Conservation (phyloP, 257 asterid genomes). For the Plectranthus barbatus region DNA sequence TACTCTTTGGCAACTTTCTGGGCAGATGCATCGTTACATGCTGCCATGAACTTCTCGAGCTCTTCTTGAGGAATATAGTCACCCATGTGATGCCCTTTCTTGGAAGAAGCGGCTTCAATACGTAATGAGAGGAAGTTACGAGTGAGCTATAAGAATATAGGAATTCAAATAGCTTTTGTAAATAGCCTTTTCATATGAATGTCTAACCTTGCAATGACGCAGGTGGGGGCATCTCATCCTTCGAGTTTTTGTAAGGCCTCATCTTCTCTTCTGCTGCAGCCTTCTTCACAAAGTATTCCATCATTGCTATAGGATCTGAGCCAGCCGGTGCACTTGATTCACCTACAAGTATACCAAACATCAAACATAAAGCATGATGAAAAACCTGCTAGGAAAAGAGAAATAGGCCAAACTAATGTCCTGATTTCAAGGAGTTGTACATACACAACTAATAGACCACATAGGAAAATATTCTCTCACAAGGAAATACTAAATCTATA, state of each 20-base stretch:
- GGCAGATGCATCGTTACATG: slow-evolving; percentile 61
- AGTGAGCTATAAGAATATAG: neutral
- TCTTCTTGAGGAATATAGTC: slow-evolving; percentile 89
- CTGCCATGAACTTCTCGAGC: slow-evolving; percentile 75
- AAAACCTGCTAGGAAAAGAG: neutral
- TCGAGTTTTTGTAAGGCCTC: slow-evolving; percentile 61
- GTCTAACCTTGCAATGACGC: slow-evolving; percentile 53
- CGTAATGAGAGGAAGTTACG: slow-evolving; percentile 2
- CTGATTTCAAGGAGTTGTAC: neutral
- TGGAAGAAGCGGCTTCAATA: slow-evolving; percentile 29
- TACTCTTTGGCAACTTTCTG: slow-evolving; percentile 55
- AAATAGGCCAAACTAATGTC: neutral
- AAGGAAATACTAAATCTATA: too few relatives aligned
- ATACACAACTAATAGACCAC: too few relatives aligned
- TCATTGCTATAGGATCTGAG: slow-evolving; percentile 86
- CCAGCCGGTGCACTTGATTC: slow-evolving; percentile 42
- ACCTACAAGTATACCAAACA: slow-evolving; percentile 26
- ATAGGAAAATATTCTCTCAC: too few relatives aligned
- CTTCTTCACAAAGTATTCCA: slow-evolving; percentile 88
- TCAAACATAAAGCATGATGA: neutral
- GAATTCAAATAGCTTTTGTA: slow-evolving; percentile 2
- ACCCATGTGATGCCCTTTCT: slow-evolving; percentile 97
- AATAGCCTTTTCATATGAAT: neutral
- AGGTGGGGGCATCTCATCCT: slow-evolving; percentile 98
- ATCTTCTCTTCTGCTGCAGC: slow-evolving; percentile 82